Conservation (phyloP, 1,284 basidiomycete species). For the Sporisorium sorghi region DNA sequence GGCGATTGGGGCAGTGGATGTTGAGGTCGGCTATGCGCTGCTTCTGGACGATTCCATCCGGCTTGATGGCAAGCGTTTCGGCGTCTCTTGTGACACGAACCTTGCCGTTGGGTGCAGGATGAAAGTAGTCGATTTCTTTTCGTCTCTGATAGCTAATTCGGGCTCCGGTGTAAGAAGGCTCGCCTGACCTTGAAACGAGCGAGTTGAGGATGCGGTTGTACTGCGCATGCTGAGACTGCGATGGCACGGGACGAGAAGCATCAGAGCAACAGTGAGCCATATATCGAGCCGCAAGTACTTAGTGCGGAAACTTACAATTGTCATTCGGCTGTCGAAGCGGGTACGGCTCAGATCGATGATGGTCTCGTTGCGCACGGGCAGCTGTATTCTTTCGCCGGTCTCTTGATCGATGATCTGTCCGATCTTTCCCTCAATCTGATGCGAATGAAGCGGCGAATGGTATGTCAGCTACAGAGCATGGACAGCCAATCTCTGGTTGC, state of each 20-base stretch:
- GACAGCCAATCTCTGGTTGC: background rate
- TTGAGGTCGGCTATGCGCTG: conserved; percentile 87
- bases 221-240: conserved; percentile 83
- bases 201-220: conserved; percentile 85
- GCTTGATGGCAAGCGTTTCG: conserved; percentile 75
- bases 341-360: conserved; percentile 71
- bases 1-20: conserved; percentile 82
- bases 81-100: conserved; percentile 87
- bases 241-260: too few relatives aligned
- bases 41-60: conserved; percentile 76
- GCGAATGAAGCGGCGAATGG: too few relatives aligned
- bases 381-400: conserved; percentile 73
- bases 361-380: conserved; percentile 86
- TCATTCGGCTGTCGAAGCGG: conserved; percentile 91
- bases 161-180: conserved; percentile 71
- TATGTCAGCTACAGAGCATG: conserved; percentile 71
- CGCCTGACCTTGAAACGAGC: conserved; percentile 71
- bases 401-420: conserved; percentile 79
- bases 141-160: conserved; percentile 82
- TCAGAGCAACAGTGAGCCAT: too few relatives aligned
- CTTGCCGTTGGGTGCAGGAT: conserved; percentile 73
- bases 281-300: too few relatives aligned
- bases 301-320: conserved; percentile 74
- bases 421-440: conserved; percentile 90
- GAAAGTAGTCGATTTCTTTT: conserved; percentile 85